Percentiles rank a stretch among this genome's conserved stretches.
phyloP scores from a whole-genome alignment of 208 protist genomes.

The Acanthamoeba sp. region DNA sequence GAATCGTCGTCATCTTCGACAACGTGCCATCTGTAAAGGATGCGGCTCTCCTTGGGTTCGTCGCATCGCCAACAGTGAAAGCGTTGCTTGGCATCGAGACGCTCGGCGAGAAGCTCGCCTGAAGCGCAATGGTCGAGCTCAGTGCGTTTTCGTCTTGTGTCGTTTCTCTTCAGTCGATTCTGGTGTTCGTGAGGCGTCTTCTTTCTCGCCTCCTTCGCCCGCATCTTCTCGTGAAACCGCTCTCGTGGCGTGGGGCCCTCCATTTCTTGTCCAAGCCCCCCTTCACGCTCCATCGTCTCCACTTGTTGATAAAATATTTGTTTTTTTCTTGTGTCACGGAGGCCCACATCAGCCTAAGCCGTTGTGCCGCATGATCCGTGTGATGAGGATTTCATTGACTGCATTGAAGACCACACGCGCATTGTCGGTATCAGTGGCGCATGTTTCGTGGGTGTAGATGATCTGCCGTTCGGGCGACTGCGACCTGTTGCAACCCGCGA shows the following conservation, averaged over 20 bases:
- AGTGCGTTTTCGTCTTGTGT: neutral
- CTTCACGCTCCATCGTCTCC: neutral
- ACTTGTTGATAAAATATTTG: neutral
- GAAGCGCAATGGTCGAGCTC: neutral
- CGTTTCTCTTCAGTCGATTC: neutral
- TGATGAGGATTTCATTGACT: constrained; percentile 88
- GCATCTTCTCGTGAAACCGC: neutral
- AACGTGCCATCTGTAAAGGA: constrained; percentile 32
- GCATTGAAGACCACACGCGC: constrained; percentile 89
- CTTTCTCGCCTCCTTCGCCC: neutral
- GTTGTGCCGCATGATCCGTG: neutral
- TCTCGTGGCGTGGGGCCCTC: constrained; percentile 8
- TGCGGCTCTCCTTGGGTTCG: constrained; percentile 22
- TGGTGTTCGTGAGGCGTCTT: neutral
- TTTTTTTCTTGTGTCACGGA: neutral
- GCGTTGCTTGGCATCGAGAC: neutral
- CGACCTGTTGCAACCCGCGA: constrained; percentile 19
- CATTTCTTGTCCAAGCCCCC: neutral
- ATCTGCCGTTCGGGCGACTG: neutral
- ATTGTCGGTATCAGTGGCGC: constrained; percentile 91
- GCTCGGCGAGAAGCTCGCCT: neutral
- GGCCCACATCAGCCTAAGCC: too few species aligned
- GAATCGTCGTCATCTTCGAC: neutral
- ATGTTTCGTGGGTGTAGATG: constrained; percentile 90
- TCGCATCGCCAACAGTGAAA: constrained; percentile 47